phyloP scores from a whole-genome alignment of 2,329 filamentous ascomycete genomes.

The Blumeria hordei region DNA sequence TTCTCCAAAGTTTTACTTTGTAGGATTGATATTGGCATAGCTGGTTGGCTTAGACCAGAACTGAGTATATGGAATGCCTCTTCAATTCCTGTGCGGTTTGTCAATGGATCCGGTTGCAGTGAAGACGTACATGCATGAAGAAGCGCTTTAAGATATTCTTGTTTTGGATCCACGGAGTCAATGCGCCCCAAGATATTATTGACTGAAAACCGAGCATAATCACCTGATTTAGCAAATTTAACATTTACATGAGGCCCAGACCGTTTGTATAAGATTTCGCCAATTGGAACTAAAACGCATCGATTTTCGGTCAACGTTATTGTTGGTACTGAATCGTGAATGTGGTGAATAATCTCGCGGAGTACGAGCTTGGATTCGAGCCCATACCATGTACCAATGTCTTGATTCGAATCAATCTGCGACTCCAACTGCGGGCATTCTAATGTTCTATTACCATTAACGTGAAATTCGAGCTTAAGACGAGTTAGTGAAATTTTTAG shows the following conservation, averaged over 20 bases:
- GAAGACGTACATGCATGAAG: conserved; percentile 4
- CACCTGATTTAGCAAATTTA: conserved; percentile 13
- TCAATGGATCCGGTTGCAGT: conserved; percentile 30
- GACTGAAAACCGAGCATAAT: conserved; percentile 26
- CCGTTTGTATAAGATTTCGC: conserved; percentile 14
- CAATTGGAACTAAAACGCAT: conserved; percentile 26
- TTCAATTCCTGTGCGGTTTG: conserved; percentile 32
- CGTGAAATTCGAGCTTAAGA: conserved; percentile 26
- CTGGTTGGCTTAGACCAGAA: conserved; percentile 21
- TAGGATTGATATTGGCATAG: conserved; percentile 4
- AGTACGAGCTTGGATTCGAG: conserved; percentile 33
- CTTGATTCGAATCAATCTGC: conserved; percentile 30
- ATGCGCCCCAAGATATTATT: conserved; percentile 29
- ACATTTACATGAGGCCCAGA: conserved; percentile 21
- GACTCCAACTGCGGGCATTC: conserved; percentile 23
- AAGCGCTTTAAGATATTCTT: conserved; percentile 4
- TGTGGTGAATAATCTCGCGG: conserved; percentile 18
- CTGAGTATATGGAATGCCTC: conserved; percentile 27
- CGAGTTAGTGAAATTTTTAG: conserved; percentile 25
- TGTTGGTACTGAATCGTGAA: neutral
- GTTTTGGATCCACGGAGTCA: conserved; percentile 17
- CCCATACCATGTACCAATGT: conserved; percentile 34
- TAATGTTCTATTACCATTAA: conserved; percentile 21
- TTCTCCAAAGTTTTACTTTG: neutral
- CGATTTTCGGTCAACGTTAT: neutral